Conservation (phyloP, 208 protist genomes). For the Zelonia costaricensis region DNA sequence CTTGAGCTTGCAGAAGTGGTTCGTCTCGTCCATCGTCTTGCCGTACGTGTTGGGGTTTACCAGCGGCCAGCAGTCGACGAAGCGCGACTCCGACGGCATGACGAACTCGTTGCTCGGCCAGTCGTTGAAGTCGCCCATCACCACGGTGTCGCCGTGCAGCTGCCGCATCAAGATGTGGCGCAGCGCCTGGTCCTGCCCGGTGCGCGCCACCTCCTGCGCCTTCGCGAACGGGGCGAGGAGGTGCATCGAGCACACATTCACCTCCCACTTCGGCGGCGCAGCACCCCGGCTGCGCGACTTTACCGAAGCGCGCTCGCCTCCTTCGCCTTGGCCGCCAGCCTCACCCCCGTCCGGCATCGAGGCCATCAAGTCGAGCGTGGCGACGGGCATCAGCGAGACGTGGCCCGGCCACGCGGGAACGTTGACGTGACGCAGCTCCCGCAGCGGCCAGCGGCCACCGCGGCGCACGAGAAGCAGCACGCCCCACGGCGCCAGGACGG, state of each 20-base stretch:
- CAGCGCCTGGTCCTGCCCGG: conserved; percentile 70
- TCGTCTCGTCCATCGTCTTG: conserved; percentile 92
- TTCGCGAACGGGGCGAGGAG: conserved; percentile 85
- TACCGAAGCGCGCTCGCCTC: neutral
- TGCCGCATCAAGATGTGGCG: conserved; percentile 55
- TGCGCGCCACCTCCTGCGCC: conserved; percentile 67
- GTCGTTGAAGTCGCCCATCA: conserved; percentile 93
- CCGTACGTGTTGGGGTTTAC: conserved; percentile 63
- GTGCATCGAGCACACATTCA: conserved; percentile 46
- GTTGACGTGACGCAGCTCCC: conserved; percentile 70
- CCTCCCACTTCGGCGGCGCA: neutral
- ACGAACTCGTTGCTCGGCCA: conserved; percentile 86
- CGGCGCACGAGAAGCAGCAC: conserved; percentile 79
- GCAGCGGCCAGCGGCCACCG: conserved; percentile 39
- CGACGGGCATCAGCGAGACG: conserved; percentile 84
- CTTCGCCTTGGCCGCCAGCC: neutral
- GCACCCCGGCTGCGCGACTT: neutral
- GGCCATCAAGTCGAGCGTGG: conserved; percentile 35
- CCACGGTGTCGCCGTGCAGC: conserved; percentile 58
- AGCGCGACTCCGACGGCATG: conserved; percentile 77
- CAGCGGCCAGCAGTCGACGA: conserved; percentile 83
- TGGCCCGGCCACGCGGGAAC: conserved; percentile 88
- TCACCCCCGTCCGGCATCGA: neutral
- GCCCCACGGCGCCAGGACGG: conserved; percentile 79
- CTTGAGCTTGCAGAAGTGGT: conserved; percentile 91